Percentiles rank a stretch among this genome's conserved stretches.
Evolutionary conservation across 768 basidiomycete species (phyloP).

Genomic region (Boletellus emodensis): DNA sequence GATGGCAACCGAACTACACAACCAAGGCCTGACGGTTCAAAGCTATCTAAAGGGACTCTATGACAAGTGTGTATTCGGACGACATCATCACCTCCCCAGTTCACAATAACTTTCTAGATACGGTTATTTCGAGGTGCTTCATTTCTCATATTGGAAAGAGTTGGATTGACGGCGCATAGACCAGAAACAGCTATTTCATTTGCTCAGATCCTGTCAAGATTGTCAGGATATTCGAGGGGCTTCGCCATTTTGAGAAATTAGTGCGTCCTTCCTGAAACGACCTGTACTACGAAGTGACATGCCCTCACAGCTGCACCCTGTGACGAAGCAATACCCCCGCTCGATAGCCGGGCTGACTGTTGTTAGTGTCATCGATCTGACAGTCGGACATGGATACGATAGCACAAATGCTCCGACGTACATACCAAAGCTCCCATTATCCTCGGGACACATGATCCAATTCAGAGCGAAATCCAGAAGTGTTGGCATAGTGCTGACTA

Average conservation of each 20-base stretch:
- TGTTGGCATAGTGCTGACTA: constrained; percentile 61
- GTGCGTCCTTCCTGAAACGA: constrained; percentile 13
- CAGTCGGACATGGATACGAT: constrained; percentile 60
- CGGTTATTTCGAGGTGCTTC: constrained; percentile 66
- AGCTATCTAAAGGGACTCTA: constrained; percentile 63
- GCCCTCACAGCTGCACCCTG: constrained; percentile 15
- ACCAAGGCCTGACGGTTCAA: constrained; percentile 50
- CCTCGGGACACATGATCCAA: constrained; percentile 84
- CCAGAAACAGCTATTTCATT: constrained; percentile 78
- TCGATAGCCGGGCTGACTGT: constrained; percentile 59
- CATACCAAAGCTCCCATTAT: constrained; percentile 60
- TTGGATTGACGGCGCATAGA: constrained; percentile 38
- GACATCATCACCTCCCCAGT: not conserved
- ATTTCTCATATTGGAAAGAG: not conserved
- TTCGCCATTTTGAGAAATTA: constrained; percentile 55
- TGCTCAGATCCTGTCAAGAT: constrained; percentile 66
- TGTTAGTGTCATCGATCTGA: constrained; percentile 68
- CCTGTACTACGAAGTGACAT: not conserved
- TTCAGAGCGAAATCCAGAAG: constrained; percentile 51
- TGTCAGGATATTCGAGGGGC: constrained; percentile 60
- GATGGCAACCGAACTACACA: constrained; percentile 50
- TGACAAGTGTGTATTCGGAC: constrained; percentile 39
- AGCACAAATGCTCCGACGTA: constrained; percentile 66
- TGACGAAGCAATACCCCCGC: constrained; percentile 48
- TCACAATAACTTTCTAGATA: constrained; percentile 43